Base-by-base conservation (phyloP, 2,329 filamentous ascomycete species). In the Aspergillus eucalypticola region DNA sequence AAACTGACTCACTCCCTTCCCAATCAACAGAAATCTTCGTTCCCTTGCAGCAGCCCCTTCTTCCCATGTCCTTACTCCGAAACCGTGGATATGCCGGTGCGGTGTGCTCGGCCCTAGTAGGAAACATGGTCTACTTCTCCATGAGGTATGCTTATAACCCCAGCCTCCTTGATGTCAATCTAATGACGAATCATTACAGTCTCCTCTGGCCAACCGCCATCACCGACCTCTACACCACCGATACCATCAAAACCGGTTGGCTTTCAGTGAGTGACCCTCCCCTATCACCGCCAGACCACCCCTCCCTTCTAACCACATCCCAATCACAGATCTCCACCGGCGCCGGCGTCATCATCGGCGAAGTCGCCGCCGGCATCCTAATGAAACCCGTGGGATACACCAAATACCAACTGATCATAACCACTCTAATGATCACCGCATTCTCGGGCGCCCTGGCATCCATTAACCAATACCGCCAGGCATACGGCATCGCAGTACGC, bases 91-190 rank as follows among this genome's bases (percentile, higher is more conserved):
- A 54, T n/a, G n/a, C 38, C n/a, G 52, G 29, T 19, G 38, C 52
- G 1, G 52, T 54, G 10, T 54, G 52, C 21, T 54, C 52, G 3
- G 52, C 52, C 15, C 52, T 54, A 25, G 52, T 54, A 11, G 52
- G 52, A 17, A 54, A 54, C 52, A 54, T 54, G 52, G 52, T 54
- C 5, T 54, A 54, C 38, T 54, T 54, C 15, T 54, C 52, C 52
- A 54, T 54, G 38, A 54, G 52, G 52, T 54, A 44, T 3, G 38
- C 25, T 5, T 15, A 52, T 35, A 35, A 4, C 23, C 8, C 19
- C 10, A 7, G 1, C 2, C 21, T 19, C 19, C 21, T 15, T 27
- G 17, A 7, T 5, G n/a, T 19, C 15, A 8, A 21, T 23, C 32
- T 15, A 35, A 35, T 21, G 5, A 54, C 41, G 32, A 19, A 27